A percentile compares a stretch with the other conserved stretches of the same genome.
Conservation (phyloP, 129 eudicot genomes). For the Artemisia argyi region DNA sequence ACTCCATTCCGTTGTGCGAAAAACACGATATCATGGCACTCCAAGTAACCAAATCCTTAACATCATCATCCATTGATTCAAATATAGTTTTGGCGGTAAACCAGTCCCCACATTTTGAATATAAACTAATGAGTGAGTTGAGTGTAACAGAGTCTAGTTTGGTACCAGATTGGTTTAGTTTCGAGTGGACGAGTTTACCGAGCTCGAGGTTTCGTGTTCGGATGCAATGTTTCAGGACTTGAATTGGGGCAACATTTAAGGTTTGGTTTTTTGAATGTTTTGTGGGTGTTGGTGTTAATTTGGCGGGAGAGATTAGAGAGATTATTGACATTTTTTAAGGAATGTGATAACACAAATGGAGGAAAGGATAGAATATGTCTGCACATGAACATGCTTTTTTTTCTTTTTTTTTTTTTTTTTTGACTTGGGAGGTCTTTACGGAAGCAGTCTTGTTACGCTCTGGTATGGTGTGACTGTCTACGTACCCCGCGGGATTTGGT, state of each 20-base stretch:
- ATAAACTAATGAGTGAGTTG: conserved; percentile 60
- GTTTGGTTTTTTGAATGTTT: conserved; percentile 22
- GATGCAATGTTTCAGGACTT: conserved; percentile 69
- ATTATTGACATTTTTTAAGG: conserved; percentile 27
- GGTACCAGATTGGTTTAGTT: conserved; percentile 36
- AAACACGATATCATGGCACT: conserved; percentile 66
- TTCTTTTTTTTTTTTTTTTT: too few species aligned
- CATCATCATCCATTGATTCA: conserved; percentile 42
- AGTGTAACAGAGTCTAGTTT: conserved; percentile 40
- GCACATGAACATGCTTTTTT: too few species aligned
- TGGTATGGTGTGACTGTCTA: too few species aligned
- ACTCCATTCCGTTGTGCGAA: conserved; percentile 44
- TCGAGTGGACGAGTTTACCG: conserved; percentile 53
- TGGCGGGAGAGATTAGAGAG: conserved; percentile 38
- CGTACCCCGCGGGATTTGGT: too few species aligned
- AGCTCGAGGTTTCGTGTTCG: conserved; percentile 47
- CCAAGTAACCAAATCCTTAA: conserved; percentile 61
- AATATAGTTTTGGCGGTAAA: conserved; percentile 53
- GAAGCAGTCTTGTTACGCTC: too few species aligned
- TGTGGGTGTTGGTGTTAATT: conserved; percentile 19
- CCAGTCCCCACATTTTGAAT: conserved; percentile 73
- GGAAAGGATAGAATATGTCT: background rate
- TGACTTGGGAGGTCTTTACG: too few species aligned
- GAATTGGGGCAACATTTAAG: too few species aligned
- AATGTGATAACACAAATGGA: background rate